Evolutionary conservation across 2,329 filamentous ascomycete species (phyloP).

Genomic region (Xylaria sp.): DNA sequence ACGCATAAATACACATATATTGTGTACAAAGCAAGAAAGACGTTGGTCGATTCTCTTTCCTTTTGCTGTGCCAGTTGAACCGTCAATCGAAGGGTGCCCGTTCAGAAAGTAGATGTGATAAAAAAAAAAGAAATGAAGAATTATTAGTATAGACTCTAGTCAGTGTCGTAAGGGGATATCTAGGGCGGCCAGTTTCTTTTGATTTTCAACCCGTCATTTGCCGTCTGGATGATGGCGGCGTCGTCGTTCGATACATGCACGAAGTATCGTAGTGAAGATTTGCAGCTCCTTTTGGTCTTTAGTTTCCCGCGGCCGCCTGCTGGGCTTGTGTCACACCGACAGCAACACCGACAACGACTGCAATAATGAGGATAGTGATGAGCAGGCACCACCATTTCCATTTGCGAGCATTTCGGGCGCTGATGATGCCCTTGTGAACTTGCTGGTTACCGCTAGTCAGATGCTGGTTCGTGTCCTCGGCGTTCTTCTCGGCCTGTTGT

Average conservation of each 20-base stretch:
- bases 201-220: not conserved
- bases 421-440: constrained; percentile 70
- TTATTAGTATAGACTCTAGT: constrained; percentile 23
- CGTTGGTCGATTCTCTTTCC: not conserved
- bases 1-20: constrained; percentile 15
- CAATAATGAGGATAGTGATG: constrained; percentile 64
- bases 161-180: not conserved
- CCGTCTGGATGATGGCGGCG: not conserved
- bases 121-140: not conserved
- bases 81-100: not conserved
- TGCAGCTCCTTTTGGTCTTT: not conserved
- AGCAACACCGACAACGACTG: constrained; percentile 54
- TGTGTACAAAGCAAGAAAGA: constrained; percentile 8
- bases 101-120: constrained; percentile 2
- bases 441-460: constrained; percentile 73
- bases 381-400: constrained; percentile 83
- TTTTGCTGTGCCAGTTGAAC: not conserved
- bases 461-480: constrained; percentile 68
- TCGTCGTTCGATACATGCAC: not conserved
- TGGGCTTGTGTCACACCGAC: constrained; percentile 24
- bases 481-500: constrained; percentile 66
- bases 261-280: not conserved
- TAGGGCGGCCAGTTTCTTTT: constrained; percentile 1
- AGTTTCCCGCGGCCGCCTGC: constrained; percentile 11
- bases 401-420: constrained; percentile 70